These are phyloP conservation scores for Penicillium macrosclerotiorum DNA, from an alignment of 495 filamentous ascomycete species.

Conservation along the genomic window DNA sequence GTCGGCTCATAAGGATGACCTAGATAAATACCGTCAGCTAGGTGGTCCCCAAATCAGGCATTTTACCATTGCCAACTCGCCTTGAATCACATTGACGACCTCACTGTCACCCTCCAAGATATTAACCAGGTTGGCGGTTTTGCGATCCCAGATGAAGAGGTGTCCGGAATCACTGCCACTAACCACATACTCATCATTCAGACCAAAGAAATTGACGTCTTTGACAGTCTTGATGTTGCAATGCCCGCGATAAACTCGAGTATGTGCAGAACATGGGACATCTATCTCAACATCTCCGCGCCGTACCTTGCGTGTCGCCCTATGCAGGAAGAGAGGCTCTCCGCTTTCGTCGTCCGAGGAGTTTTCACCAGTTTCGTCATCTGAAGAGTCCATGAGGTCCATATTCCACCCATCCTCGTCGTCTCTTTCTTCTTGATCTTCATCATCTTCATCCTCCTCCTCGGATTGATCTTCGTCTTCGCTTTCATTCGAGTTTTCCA, in stretches of 20 bases:
- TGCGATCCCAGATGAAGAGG: constrained; percentile 70
- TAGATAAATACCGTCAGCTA: neutral
- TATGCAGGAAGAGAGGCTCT: neutral
- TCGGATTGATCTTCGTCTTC: constrained; percentile 17
- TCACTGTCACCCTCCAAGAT: constrained; percentile 71
- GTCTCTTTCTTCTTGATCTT: constrained; percentile 33
- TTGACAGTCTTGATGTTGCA: constrained; percentile 76
- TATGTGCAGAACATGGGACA: constrained; percentile 58
- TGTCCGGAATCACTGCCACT: constrained; percentile 69
- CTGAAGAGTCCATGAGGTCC: constrained; percentile 6
- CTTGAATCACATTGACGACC: constrained; percentile 71
- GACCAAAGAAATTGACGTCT: constrained; percentile 70
- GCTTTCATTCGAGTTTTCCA: constrained; percentile 25
- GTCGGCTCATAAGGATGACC: constrained; percentile 73
- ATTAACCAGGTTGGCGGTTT: constrained; percentile 61
- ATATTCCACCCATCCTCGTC: constrained; percentile 26
- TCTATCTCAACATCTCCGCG: constrained; percentile 50
- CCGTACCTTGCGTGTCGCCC: constrained; percentile 24
- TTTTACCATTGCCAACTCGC: constrained; percentile 24
- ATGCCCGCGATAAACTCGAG: constrained; percentile 60
- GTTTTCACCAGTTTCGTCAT: constrained; percentile 18
- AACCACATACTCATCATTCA: constrained; percentile 73
- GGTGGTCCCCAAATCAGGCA: neutral
- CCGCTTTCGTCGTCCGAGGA: constrained; percentile 1
- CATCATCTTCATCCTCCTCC: constrained; percentile 19